Percentiles rank a stretch among this genome's conserved stretches.
These are phyloP conservation scores for Physcomitrium patens DNA, from an alignment of 225 moss, liverwort and hornwort genomes.

Conservation along the genomic window DNA sequence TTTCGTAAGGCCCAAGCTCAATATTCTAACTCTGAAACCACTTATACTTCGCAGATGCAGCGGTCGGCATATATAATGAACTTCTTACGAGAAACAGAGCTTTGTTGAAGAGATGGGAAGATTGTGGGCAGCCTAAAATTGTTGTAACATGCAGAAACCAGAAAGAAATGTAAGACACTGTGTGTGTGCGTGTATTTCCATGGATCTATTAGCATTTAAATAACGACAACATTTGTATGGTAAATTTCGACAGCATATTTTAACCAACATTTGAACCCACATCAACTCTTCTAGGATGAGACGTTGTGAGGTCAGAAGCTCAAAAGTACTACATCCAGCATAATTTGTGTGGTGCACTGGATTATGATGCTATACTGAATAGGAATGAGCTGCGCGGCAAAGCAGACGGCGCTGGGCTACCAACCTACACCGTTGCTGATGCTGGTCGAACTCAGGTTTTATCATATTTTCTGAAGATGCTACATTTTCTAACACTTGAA, in stretches of 20 bases:
- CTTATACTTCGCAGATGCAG: constrained; percentile 77
- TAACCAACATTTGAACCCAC: not conserved
- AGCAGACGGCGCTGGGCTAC: constrained; percentile 83
- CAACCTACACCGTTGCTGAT: constrained; percentile 89
- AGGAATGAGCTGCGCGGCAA: constrained; percentile 91
- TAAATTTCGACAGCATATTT: constrained; percentile 1
- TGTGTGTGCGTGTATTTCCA: not conserved
- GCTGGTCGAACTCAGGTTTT: constrained; percentile 96
- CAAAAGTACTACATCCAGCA: not conserved
- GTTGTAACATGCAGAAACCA: constrained; percentile 97
- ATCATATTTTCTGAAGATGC: not conserved
- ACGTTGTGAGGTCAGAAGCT: not conserved
- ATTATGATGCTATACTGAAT: constrained; percentile 21
- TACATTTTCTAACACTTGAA: constrained; percentile 20
- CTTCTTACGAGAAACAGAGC: constrained; percentile 65
- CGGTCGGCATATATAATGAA: constrained; percentile 82
- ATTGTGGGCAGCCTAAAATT: constrained; percentile 98
- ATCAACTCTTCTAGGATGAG: not conserved
- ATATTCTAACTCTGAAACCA: constrained; percentile 22
- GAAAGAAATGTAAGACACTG: constrained; percentile 73
- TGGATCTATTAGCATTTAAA: not conserved
- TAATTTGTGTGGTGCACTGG: not conserved
- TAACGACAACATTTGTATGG: not conserved
- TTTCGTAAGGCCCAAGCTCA: not conserved
- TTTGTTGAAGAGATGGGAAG: constrained; percentile 90